These are phyloP conservation scores for Aureoboletus auriporus DNA, from an alignment of 768 basidiomycete species.

Conservation along the genomic window DNA sequence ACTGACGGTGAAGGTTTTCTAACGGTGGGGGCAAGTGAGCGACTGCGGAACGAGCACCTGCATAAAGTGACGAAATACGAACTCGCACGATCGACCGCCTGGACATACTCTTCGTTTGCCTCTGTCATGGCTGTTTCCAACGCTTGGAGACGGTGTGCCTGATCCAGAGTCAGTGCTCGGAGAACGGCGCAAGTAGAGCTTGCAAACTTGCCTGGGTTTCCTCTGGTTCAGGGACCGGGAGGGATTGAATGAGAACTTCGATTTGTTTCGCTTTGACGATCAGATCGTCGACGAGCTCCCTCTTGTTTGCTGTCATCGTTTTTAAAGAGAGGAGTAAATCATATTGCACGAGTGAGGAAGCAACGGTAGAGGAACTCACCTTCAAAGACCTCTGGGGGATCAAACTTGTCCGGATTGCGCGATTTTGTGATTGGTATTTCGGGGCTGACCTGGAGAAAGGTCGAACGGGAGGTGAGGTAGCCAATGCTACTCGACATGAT, in stretches of 20 bases:
- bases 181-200: neutral
- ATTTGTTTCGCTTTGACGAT: conserved; percentile 87
- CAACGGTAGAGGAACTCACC: conserved; percentile 34
- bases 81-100: conserved; percentile 76
- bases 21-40: neutral
- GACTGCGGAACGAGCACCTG: neutral
- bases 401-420: conserved; percentile 67
- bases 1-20: conserved; percentile 61
- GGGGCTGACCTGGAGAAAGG: conserved; percentile 73
- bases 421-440: conserved; percentile 84
- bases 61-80: conserved; percentile 25
- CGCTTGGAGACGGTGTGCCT: conserved; percentile 64
- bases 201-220: conserved; percentile 53
- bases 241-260: conserved; percentile 74
- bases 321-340: too few relatives aligned
- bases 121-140: conserved; percentile 68
- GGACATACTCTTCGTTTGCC: conserved; percentile 73
- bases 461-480: conserved; percentile 73
- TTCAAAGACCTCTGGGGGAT: conserved; percentile 70
- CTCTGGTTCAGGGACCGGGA: conserved; percentile 77
- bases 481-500: conserved; percentile 84
- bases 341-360: too few relatives aligned
- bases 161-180: neutral
- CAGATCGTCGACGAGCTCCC: conserved; percentile 79
- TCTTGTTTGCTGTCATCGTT: conserved; percentile 61